These are phyloP conservation scores for Tuber magnatum DNA, from an alignment of 495 filamentous ascomycete species.

Conservation along the genomic window DNA sequence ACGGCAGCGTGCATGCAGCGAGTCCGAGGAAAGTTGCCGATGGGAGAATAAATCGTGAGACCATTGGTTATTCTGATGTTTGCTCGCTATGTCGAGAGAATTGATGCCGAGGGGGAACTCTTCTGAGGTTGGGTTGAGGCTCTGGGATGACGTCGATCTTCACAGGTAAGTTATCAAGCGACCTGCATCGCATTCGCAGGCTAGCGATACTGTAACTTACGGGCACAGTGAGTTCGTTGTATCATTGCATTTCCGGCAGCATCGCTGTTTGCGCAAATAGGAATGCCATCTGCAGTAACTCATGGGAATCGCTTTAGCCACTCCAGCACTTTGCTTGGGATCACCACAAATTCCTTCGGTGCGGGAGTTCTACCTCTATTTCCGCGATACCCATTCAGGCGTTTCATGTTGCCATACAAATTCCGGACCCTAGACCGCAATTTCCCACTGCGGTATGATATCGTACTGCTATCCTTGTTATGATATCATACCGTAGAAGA, in stretches of 20 bases:
- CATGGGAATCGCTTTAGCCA: not conserved
- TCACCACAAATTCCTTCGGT: not conserved
- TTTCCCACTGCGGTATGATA: not conserved
- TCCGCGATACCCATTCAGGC: not conserved
- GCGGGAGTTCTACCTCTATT: not conserved
- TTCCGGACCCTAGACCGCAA: not conserved
- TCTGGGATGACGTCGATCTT: slow-evolving; percentile 21
- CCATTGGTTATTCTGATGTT: slow-evolving; percentile 10
- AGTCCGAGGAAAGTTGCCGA: slow-evolving; percentile 25
- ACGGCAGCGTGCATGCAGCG: slow-evolving; percentile 19
- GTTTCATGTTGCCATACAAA: not conserved
- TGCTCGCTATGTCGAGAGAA: slow-evolving; percentile 12
- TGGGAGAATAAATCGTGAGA: slow-evolving; percentile 28
- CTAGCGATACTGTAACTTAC: not conserved
- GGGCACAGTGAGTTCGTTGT: not conserved
- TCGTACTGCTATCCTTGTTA: not conserved
- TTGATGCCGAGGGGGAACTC: slow-evolving; percentile 10
- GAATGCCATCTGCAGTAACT: not conserved
- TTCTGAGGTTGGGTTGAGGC: slow-evolving; percentile 2
- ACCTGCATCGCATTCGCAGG: not conserved
- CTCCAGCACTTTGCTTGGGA: not conserved
- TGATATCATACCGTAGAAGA: not conserved
- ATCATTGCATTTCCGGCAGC: not conserved
- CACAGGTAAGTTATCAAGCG: slow-evolving; percentile 14
- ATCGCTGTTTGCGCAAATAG: not conserved